Conservation (phyloP, 2,329 filamentous ascomycete species). For the Aspergillus versicolor region DNA sequence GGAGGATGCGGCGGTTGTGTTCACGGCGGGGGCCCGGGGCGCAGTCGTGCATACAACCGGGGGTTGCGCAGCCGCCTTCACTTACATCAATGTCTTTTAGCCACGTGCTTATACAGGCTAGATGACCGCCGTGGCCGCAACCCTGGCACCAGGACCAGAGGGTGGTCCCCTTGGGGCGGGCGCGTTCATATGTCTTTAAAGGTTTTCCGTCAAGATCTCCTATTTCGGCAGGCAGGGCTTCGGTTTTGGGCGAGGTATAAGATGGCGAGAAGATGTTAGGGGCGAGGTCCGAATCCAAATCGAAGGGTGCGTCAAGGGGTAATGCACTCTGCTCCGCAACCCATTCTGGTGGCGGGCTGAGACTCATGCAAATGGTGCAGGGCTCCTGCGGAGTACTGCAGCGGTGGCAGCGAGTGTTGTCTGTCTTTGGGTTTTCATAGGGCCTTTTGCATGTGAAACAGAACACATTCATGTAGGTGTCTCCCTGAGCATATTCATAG, state of each 20-base stretch:
- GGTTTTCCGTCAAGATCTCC: slow-evolving; percentile 22
- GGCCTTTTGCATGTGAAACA: slow-evolving; percentile 59
- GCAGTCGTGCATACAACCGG: slow-evolving; percentile 62
- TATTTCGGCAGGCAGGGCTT: slow-evolving; percentile 27
- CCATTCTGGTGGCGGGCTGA: slow-evolving; percentile 43
- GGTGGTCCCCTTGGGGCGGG: slow-evolving; percentile 33
- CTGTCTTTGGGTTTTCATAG: slow-evolving; percentile 50
- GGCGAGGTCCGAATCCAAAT: slow-evolving; percentile 24
- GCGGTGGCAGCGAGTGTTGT: slow-evolving; percentile 52
- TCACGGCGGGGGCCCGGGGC: slow-evolving; percentile 50
- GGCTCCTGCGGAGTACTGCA: slow-evolving; percentile 44
- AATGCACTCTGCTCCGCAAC: slow-evolving; percentile 25
- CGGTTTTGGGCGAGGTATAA: slow-evolving; percentile 43
- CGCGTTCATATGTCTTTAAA: slow-evolving; percentile 24
- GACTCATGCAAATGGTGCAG: slow-evolving; percentile 43
- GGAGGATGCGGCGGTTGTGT: slow-evolving; percentile 34
- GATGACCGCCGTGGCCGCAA: slow-evolving; percentile 62
- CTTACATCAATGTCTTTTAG: slow-evolving; percentile 49
- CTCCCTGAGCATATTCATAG: slow-evolving; percentile 57
- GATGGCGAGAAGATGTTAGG: slow-evolving; percentile 46
- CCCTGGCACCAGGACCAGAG: slow-evolving; percentile 60
- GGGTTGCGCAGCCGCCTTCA: slow-evolving; percentile 58
- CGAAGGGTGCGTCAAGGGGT: slow-evolving; percentile 12
- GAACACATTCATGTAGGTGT: slow-evolving; percentile 54
- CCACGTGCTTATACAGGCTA: slow-evolving; percentile 58